Evolutionary conservation across 129 eudicot genomes (phyloP).

Genomic region (Pittosporum tobira): DNA sequence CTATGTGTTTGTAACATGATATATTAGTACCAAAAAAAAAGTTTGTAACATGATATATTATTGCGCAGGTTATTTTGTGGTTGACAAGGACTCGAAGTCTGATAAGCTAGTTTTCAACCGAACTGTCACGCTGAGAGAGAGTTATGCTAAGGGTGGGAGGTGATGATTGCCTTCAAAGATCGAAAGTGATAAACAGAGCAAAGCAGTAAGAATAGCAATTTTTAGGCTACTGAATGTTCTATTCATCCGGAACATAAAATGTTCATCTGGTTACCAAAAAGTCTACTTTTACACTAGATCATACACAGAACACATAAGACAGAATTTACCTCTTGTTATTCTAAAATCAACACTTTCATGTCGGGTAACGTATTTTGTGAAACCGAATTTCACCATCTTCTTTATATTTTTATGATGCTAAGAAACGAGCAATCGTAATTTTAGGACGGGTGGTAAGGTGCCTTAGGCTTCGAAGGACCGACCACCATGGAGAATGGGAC

Average conservation of each 20-base stretch:
- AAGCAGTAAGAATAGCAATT: background rate
- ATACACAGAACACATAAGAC: background rate
- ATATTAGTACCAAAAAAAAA: no score
- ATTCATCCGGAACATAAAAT: no score
- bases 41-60: conserved; percentile 6
- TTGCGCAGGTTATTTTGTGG: conserved; percentile 84
- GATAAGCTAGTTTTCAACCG: conserved; percentile 75
- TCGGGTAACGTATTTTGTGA: no score
- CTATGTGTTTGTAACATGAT: conserved; percentile 1
- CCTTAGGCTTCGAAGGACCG: background rate
- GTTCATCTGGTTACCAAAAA: no score
- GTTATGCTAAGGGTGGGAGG: conserved; percentile 62
- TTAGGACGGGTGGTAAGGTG: background rate
- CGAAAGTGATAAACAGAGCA: background rate
- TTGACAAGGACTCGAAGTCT: conserved; percentile 72
- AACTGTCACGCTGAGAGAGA: conserved; percentile 76
- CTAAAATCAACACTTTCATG: no score
- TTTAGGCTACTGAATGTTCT: background rate
- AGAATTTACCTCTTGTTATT: background rate
- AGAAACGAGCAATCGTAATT: no score
- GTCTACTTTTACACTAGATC: background rate
- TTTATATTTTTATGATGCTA: no score
- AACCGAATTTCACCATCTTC: no score
- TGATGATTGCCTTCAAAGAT: conserved; percentile 15
- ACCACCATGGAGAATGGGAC: background rate